Conservation (phyloP, 805 yeast species). For the Saccharomycopsis sp. region DNA sequence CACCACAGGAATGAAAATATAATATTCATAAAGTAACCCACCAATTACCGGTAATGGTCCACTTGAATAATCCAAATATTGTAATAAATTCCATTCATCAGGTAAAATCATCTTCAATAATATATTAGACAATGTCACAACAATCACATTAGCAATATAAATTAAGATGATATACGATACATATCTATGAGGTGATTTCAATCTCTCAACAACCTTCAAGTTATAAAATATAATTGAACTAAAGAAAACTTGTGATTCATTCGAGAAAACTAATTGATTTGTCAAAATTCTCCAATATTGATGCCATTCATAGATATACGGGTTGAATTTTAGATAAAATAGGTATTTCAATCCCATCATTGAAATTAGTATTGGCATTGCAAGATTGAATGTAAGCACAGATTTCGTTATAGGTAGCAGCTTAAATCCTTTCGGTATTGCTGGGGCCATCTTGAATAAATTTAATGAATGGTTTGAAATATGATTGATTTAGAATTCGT, state of each 20-base stretch:
- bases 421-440: slow-evolving; percentile 30
- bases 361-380: slow-evolving; percentile 27
- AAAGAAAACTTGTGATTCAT: slow-evolving; percentile 28
- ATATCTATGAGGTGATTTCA: slow-evolving; percentile 29
- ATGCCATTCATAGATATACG: slow-evolving; percentile 29
- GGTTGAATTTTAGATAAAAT: slow-evolving; percentile 26
- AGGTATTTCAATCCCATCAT: slow-evolving; percentile 30
- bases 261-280: slow-evolving; percentile 10
- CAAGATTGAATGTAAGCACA: slow-evolving; percentile 22
- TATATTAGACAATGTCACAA: slow-evolving; percentile 1
- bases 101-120: slow-evolving; percentile 10
- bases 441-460: neutral
- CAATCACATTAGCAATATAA: slow-evolving; percentile 9
- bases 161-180: slow-evolving; percentile 20
- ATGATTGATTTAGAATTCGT: no score
- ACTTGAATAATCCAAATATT: slow-evolving; percentile 12
- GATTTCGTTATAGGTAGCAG: slow-evolving; percentile 29
- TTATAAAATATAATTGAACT: slow-evolving; percentile 30
- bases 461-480: slow-evolving; percentile 4
- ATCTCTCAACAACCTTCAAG: slow-evolving; percentile 31
- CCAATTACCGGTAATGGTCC: slow-evolving; percentile 30
- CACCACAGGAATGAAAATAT: slow-evolving; percentile 30
- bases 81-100: slow-evolving; percentile 13
- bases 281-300: slow-evolving; percentile 18
- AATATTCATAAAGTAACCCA: slow-evolving; percentile 29